Conservation (phyloP, 2,329 filamentous ascomycete genomes). For the Nigrograna mackinnonii region DNA sequence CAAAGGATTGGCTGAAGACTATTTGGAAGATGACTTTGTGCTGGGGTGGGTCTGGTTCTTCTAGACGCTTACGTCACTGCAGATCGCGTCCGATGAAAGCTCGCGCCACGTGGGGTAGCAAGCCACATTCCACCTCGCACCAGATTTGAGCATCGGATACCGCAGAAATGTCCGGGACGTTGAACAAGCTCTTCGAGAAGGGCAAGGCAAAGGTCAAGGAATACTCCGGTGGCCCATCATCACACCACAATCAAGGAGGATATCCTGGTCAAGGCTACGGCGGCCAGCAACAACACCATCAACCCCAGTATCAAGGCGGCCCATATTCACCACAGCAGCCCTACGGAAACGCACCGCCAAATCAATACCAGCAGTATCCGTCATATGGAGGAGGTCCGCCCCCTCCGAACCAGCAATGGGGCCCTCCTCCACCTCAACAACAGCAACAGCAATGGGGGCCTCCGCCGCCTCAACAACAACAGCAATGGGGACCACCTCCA, state of each 20-base stretch:
- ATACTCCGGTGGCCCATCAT: constrained; percentile 23
- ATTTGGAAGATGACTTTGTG: too few species aligned
- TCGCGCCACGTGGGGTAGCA: too few species aligned
- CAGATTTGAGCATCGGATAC: too few species aligned
- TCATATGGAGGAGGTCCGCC: constrained; percentile 11
- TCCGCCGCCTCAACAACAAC: constrained; percentile 16
- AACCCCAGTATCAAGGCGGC: constrained; percentile 6
- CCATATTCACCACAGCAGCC: constrained; percentile 12
- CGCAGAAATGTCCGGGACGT: constrained; percentile 25
- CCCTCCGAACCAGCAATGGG: constrained; percentile 20
- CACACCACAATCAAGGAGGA: constrained; percentile 23
- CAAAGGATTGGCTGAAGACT: too few species aligned
- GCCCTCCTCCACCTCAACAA: constrained; percentile 21
- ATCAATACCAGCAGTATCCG: constrained; percentile 20
- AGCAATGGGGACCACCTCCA: constrained; percentile 11
- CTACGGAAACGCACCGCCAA: constrained; percentile 15
- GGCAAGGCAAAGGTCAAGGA: constrained; percentile 42
- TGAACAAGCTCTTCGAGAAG: constrained; percentile 40
- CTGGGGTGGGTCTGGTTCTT: too few species aligned
- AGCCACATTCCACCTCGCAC: too few species aligned
- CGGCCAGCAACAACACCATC: constrained; percentile 11
- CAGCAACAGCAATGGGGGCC: constrained; percentile 16
- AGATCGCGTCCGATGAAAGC: too few species aligned
- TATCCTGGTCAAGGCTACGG: constrained; percentile 17
- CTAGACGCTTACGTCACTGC: too few species aligned